phyloP scores from a whole-genome alignment of 352 stramenopile species.

The Nothophytophthora sp. region DNA sequence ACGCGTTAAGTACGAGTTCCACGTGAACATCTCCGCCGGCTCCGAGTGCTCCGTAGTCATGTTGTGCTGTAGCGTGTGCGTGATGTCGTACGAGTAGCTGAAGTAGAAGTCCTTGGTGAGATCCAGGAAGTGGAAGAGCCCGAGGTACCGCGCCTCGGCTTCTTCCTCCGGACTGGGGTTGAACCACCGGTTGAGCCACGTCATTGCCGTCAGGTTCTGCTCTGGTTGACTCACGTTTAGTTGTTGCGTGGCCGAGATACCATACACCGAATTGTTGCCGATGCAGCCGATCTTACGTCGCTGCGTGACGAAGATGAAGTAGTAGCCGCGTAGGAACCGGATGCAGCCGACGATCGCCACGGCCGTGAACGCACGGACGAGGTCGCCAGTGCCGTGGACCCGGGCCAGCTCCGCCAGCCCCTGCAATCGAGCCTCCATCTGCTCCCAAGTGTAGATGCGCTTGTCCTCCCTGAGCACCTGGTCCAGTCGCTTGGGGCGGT shows the following conservation, averaged over 20 bases:
- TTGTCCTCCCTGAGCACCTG: conserved; percentile 72
- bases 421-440: conserved; percentile 83
- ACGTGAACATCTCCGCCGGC: conserved; percentile 95
- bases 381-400: conserved; percentile 31
- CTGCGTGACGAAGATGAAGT: conserved; percentile 98
- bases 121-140: conserved; percentile 98
- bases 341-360: conserved; percentile 98
- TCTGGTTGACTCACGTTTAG: conserved; percentile 76
- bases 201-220: conserved; percentile 56
- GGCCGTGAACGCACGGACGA: conserved; percentile 84
- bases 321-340: conserved; percentile 98
- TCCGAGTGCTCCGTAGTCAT: conserved; percentile 88
- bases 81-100: conserved; percentile 99
- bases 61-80: conserved; percentile 97
- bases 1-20: conserved; percentile 97
- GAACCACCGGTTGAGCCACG: conserved; percentile 81
- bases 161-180: conserved; percentile 84
- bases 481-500: conserved; percentile 50
- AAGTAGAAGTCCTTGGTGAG: conserved; percentile 99
- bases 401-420: conserved; percentile 50
- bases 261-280: conserved; percentile 97
- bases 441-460: conserved; percentile 69
- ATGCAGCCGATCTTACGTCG: conserved; percentile 96
- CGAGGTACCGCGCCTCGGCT: conserved; percentile 91
- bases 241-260: conserved; percentile 94